Conservation (phyloP, 805 yeast species). For the Geotrichum ghanense region DNA sequence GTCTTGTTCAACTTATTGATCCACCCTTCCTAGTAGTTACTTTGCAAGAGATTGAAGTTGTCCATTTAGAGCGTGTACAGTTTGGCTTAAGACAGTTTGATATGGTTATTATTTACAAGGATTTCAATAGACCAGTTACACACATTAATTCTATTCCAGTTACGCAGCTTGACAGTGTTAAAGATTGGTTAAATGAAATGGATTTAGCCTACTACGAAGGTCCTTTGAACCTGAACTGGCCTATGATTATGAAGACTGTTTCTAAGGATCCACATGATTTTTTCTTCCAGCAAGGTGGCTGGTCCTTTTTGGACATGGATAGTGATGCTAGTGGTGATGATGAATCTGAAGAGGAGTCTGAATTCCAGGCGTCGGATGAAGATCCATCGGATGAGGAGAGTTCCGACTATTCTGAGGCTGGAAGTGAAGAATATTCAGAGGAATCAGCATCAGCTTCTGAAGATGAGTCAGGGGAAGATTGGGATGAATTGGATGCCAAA, state of each 20-base stretch:
- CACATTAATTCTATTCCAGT: constrained; percentile 93
- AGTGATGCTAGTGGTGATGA: constrained; percentile 70
- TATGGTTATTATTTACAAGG: constrained; percentile 91
- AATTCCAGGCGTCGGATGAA: constrained; percentile 40
- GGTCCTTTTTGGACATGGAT: constrained; percentile 86
- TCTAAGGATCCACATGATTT: constrained; percentile 89
- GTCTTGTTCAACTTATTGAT: constrained; percentile 86
- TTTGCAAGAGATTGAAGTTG: constrained; percentile 83
- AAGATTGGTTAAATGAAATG: constrained; percentile 95
- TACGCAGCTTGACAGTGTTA: constrained; percentile 81
- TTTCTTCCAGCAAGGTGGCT: constrained; percentile 80
- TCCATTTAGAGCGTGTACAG: constrained; percentile 93
- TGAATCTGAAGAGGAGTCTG: constrained; percentile 56
- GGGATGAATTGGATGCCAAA: constrained; percentile 53
- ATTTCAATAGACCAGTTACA: constrained; percentile 74
- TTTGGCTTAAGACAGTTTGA: constrained; percentile 95
- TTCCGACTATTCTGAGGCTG: constrained; percentile 6
- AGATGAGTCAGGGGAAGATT: constrained; percentile 27
- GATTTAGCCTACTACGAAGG: constrained; percentile 94
- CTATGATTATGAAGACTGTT: constrained; percentile 87
- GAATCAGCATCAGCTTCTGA: constrained; percentile 25
- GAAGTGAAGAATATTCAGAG: not conserved
- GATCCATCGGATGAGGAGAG: constrained; percentile 25
- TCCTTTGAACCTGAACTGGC: constrained; percentile 92
- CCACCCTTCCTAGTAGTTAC: constrained; percentile 92